A percentile compares a stretch with the other conserved stretches of the same genome.
Evolutionary conservation across 2,329 filamentous ascomycete genomes (phyloP).

Genomic region (Alternaria sp.): DNA sequence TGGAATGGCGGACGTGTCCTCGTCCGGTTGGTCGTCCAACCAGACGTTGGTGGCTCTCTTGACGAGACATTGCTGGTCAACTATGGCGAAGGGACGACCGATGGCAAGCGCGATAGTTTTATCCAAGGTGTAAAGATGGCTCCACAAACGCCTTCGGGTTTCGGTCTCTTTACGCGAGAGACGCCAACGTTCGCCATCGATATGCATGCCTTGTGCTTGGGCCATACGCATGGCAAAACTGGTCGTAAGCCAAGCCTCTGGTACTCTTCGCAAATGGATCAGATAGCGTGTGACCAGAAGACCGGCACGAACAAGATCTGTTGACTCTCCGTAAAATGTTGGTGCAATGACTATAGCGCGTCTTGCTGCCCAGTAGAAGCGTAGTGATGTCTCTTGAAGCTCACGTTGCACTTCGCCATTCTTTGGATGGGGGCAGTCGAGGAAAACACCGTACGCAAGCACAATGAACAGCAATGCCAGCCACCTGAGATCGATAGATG

Average conservation of each 20-base stretch:
- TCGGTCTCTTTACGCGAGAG: conserved; percentile 48
- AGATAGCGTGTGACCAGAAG: conserved; percentile 51
- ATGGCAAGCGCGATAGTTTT: conserved; percentile 51
- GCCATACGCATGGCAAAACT: conserved; percentile 54
- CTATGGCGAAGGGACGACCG: conserved; percentile 50
- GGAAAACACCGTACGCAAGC: conserved; percentile 48
- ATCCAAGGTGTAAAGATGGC: conserved; percentile 50
- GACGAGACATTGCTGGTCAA: conserved; percentile 49
- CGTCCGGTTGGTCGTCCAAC: conserved; percentile 46
- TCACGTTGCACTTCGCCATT: conserved; percentile 46
- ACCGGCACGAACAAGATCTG: conserved; percentile 51
- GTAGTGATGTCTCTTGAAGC: conserved; percentile 48
- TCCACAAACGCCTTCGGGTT: conserved; percentile 50
- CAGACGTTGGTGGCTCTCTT: conserved; percentile 50
- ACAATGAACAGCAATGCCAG: conserved; percentile 52
- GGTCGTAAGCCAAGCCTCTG: conserved; percentile 52
- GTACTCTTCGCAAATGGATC: conserved; percentile 47
- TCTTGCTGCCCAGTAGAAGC: conserved; percentile 52
- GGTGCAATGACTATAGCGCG: conserved; percentile 52
- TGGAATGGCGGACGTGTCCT: conserved; percentile 28
- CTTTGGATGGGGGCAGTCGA: conserved; percentile 43
- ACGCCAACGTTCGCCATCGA: conserved; percentile 51
- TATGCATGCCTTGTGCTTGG: conserved; percentile 53
- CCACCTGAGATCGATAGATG: conserved; percentile 51
- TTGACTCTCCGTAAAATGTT: conserved; percentile 51